phyloP scores from a whole-genome alignment of 306 rosid genomes.

The Trichosanthes truncata region DNA sequence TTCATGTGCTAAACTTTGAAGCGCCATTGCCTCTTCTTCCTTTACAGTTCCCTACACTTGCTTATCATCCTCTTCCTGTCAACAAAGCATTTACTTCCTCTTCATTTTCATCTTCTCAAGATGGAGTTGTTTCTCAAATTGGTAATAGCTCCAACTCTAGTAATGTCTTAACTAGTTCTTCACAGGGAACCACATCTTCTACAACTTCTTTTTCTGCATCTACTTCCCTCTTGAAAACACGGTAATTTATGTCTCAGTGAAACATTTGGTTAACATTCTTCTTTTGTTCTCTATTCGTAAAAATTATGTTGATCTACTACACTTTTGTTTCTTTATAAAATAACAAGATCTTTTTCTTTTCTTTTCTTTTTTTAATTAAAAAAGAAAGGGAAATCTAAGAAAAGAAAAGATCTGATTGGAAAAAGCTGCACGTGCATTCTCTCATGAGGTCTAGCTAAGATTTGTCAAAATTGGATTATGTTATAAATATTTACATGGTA shows the following conservation, averaged over 20 bases:
- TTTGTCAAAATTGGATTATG: not conserved
- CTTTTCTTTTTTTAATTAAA: no score
- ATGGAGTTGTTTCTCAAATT: not conserved
- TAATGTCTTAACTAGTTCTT: not conserved
- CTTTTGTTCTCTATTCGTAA: no score
- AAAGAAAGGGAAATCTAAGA: no score
- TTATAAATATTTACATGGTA: no score
- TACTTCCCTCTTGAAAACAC: not conserved
- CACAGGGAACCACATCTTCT: not conserved
- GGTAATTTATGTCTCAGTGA: not conserved
- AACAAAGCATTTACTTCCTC: not conserved
- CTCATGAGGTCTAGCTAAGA: no score
- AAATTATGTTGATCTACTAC: no score
- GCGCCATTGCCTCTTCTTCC: conserved; percentile 14
- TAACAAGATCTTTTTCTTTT: no score
- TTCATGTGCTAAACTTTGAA: conserved; percentile 18
- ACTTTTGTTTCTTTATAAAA: no score
- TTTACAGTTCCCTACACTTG: not conserved
- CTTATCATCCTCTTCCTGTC: not conserved
- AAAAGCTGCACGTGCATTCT: no score
- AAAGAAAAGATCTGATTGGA: no score
- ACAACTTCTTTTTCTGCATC: not conserved
- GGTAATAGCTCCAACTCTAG: not conserved
- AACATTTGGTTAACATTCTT: no score
- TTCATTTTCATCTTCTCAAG: not conserved